These are phyloP conservation scores for Geranium rotundifolium DNA, from an alignment of 345 rosid genomes.

Conservation along the genomic window DNA sequence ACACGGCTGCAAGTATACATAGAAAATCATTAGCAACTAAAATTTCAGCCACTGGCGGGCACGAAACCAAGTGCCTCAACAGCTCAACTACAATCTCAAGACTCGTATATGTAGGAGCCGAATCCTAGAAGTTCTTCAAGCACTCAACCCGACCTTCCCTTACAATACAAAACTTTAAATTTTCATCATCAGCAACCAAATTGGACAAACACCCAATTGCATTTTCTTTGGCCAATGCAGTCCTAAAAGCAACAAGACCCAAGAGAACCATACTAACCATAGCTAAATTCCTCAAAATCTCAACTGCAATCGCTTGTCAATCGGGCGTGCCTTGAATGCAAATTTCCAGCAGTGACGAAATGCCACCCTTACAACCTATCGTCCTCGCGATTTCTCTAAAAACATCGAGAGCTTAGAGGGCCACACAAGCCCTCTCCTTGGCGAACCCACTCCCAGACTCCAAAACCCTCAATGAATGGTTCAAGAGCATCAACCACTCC, in stretches of 20 bases:
- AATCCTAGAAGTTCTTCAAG: constrained; percentile 74
- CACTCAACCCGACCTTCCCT: constrained; percentile 61
- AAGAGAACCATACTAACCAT: constrained; percentile 34
- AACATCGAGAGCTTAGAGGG: constrained; percentile 53
- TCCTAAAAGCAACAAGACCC: constrained; percentile 53
- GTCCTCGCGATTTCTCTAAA: constrained; percentile 78
- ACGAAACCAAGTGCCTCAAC: constrained; percentile 39
- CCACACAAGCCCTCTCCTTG: constrained; percentile 68
- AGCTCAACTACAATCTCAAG: constrained; percentile 60
- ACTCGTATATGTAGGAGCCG: constrained; percentile 30
- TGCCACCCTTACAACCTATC: constrained; percentile 80
- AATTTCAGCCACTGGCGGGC: constrained; percentile 47
- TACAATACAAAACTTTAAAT: constrained; percentile 45
- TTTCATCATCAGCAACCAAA: constrained; percentile 42
- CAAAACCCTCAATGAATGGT: constrained; percentile 60
- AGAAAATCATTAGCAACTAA: constrained; percentile 56
- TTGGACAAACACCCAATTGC: constrained; percentile 14
- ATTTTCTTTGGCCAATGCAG: constrained; percentile 65
- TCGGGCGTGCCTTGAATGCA: constrained; percentile 76
- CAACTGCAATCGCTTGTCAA: constrained; percentile 76
- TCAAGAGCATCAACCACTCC: constrained; percentile 15
- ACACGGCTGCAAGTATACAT: constrained; percentile 29
- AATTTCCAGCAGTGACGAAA: constrained; percentile 68
- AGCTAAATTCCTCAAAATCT: constrained; percentile 67
- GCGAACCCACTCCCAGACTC: constrained; percentile 88